A percentile compares a stretch with the other conserved stretches of the same genome.
These are phyloP conservation scores for Hordeum vulgare DNA, from an alignment of 176 grass and related monocot species.

Conservation along the genomic window MorexV3_pseudomolecules_assembly NC_058518.1:309608797-309609296, in stretches of 20 bases:
- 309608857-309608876: slow-evolving; percentile 88
- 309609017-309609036: slow-evolving; percentile 47
- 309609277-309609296: not conserved
- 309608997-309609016: not conserved
- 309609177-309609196: not conserved
- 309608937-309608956: slow-evolving; percentile 87
- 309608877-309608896: slow-evolving; percentile 97
- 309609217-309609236: not conserved
- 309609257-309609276: not conserved
- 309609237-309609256: not conserved
- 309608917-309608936: slow-evolving; percentile 81
- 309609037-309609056: slow-evolving; percentile 96
- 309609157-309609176: slow-evolving; percentile 1
- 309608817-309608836: slow-evolving; percentile 86
- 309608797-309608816: slow-evolving; percentile 97
- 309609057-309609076: slow-evolving; percentile 99
- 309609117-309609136: slow-evolving; percentile 33
- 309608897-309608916: slow-evolving; percentile 66
- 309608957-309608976: slow-evolving; percentile 65
- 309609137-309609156: not conserved
- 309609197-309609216: not conserved
- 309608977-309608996: slow-evolving; percentile 22
- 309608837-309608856: slow-evolving; percentile 97
- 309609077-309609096: slow-evolving; percentile 98
- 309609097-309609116: slow-evolving; percentile 97